phyloP scores from a whole-genome alignment of 1,284 basidiomycete genomes.

The Naganishia sp. region DNA sequence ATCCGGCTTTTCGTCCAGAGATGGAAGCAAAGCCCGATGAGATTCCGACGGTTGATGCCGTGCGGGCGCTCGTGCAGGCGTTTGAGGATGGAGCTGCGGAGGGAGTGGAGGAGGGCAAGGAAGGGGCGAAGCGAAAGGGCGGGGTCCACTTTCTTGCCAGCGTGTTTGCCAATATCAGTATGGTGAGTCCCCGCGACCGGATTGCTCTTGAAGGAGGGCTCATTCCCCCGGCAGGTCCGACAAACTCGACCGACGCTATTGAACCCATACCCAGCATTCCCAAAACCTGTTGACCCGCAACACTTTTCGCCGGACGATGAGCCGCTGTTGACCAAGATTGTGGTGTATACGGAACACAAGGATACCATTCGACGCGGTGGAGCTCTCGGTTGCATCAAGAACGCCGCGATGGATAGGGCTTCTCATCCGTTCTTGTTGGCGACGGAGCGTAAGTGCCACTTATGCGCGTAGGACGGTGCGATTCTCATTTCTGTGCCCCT shows the following conservation, averaged over 20 bases:
- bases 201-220: conserved; percentile 1
- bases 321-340: conserved; percentile 77
- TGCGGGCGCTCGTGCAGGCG: conserved; percentile 79
- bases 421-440: conserved; percentile 51
- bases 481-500: not conserved
- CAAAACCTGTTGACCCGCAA: conserved; percentile 40
- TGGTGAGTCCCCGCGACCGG: conserved; percentile 58
- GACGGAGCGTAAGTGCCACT: conserved; percentile 42
- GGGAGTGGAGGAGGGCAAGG: conserved; percentile 56
- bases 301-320: conserved; percentile 56
- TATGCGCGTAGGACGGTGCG: not conserved
- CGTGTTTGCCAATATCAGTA: conserved; percentile 85
- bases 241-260: conserved; percentile 47
- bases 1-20: conserved; percentile 48
- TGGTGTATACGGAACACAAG: conserved; percentile 83
- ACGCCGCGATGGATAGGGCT: conserved; percentile 51
- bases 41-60: conserved; percentile 57
- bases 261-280: conserved; percentile 50
- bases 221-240: conserved; percentile 39
- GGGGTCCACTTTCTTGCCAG: conserved; percentile 84
- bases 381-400: conserved; percentile 78
- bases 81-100: conserved; percentile 73
- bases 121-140: conserved; percentile 61
- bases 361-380: conserved; percentile 83
- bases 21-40: conserved; percentile 57